phyloP scores from a whole-genome alignment of 306 rosid genomes.

The Fagus sylvatica region DNA sequence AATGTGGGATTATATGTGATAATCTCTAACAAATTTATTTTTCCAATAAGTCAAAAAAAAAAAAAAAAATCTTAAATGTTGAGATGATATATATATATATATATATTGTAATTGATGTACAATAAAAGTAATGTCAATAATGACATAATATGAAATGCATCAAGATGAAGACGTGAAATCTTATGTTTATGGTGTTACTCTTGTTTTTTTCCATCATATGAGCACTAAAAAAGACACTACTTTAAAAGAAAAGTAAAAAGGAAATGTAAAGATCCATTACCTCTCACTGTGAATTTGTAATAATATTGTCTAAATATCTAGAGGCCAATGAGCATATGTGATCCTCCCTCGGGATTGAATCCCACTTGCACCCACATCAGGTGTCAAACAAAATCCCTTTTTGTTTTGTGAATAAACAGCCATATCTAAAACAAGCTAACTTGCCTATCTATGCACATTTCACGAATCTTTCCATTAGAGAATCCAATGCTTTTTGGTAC shows the following conservation, averaged over 20 bases:
- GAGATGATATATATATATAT: too few relatives aligned
- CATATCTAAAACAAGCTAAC: constrained; percentile 32
- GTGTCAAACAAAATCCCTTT: constrained; percentile 46
- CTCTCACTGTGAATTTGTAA: too few relatives aligned
- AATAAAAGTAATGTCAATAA: too few relatives aligned
- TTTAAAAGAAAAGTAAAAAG: not conserved
- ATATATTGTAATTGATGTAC: too few relatives aligned
- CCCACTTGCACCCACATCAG: constrained; percentile 49
- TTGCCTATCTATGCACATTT: constrained; percentile 29
- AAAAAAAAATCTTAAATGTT: too few relatives aligned
- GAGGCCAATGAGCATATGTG: constrained; percentile 2
- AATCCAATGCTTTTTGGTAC: constrained; percentile 59
- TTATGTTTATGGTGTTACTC: too few relatives aligned
- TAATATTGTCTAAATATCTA: not conserved
- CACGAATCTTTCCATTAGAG: constrained; percentile 33
- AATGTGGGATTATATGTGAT: too few relatives aligned
- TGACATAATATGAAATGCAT: too few relatives aligned
- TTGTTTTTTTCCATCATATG: not conserved
- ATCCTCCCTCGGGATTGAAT: constrained; percentile 59
- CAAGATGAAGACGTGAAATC: too few relatives aligned
- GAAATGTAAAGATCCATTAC: not conserved
- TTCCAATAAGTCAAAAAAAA: too few relatives aligned
- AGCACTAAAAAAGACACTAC: not conserved
- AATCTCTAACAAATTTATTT: too few relatives aligned
- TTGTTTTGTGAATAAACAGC: constrained; percentile 30